Conservation (phyloP, 2,329 filamentous ascomycete species). For the Colletotrichum echinochloae region DNA sequence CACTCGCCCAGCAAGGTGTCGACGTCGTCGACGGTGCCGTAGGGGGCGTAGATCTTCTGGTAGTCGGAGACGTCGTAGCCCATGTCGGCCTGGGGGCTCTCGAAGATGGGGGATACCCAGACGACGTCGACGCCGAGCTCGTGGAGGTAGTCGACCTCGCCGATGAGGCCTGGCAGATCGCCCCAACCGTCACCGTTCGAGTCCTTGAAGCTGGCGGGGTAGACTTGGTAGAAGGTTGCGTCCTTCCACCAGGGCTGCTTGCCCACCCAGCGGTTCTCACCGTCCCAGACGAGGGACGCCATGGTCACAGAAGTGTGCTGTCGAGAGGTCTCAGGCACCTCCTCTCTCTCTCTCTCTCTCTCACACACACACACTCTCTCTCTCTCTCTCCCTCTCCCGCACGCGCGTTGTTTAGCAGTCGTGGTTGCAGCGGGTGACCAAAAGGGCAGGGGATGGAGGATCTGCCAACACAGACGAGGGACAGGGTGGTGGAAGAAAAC, state of each 20-base stretch:
- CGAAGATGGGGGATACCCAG: slow-evolving; percentile 66
- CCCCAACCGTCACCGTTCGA: slow-evolving; percentile 72
- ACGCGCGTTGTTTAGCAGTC: background rate
- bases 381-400: too few species aligned
- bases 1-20: slow-evolving; percentile 71
- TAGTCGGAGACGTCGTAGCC: slow-evolving; percentile 81
- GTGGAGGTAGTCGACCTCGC: slow-evolving; percentile 73
- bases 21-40: slow-evolving; percentile 75
- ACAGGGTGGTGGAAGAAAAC: background rate
- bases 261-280: slow-evolving; percentile 48
- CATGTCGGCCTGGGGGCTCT: slow-evolving; percentile 75
- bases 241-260: slow-evolving; percentile 60
- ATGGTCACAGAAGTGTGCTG: slow-evolving; percentile 42
- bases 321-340: background rate
- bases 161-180: slow-evolving; percentile 73
- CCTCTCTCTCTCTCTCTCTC: too few species aligned
- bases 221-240: slow-evolving; percentile 64
- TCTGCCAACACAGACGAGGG: background rate
- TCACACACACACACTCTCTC: too few species aligned
- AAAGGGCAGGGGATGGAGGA: background rate
- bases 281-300: slow-evolving; percentile 50
- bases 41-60: slow-evolving; percentile 72
- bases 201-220: slow-evolving; percentile 70
- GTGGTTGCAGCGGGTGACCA: background rate
- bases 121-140: slow-evolving; percentile 72